Base-by-base conservation (phyloP, 331 rosid genomes). In the Rosa hybrid region DNA sequence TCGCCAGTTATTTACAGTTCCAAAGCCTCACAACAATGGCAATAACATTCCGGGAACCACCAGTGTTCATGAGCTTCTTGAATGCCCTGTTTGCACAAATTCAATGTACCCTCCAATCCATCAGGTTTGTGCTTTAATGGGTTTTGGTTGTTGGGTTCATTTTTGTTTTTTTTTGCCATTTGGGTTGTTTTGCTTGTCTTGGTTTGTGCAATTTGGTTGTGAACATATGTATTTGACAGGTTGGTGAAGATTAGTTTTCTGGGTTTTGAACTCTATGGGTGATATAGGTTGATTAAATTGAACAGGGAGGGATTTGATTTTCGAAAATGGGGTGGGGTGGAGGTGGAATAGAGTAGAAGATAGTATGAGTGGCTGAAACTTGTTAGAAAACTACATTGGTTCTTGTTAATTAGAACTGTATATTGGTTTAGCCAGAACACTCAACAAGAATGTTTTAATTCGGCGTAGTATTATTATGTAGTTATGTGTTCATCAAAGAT, bases 101-200 rank as follows among this genome's bases (percentile, higher is more conserved):
- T 91, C 93, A n/a, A 89, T 91, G 93, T 91, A 89, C 84, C 96
- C 96, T 85, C 93, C 96, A 62, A 91, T 91, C 82, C 93, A 89
- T 77, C 96, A 89, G 96, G 96, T 91, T 17, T 42, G 46, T 77
- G 30, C 14, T 78, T 79, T 44, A 5, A 62, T 79, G 81, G 86
- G 48, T 50, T 84, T 87, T 67, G 54, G 21, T 46, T 34, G 6
- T 30, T 68, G 62, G 64, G 48, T 59, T 72, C 5, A 8, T 1
- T 74, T 7, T 60, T 68, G 7, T 18, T 23, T 46, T 25, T 34
- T 34, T 34, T 34, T 34, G 39, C 39, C 39, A 11, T 56, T 49
- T 25, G 68, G 54, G 68, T 62, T 56, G 39, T 34, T 34, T 34
- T 34, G 39, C 39, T 14, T 10, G 4, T 25, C 4, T 65, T 67